A percentile compares a stretch with the other conserved stretches of the same genome.
These are phyloP conservation scores for Magnusiomyces suaveolens DNA, from an alignment of 1,139 yeast species.

Conservation along the genomic window DNA sequence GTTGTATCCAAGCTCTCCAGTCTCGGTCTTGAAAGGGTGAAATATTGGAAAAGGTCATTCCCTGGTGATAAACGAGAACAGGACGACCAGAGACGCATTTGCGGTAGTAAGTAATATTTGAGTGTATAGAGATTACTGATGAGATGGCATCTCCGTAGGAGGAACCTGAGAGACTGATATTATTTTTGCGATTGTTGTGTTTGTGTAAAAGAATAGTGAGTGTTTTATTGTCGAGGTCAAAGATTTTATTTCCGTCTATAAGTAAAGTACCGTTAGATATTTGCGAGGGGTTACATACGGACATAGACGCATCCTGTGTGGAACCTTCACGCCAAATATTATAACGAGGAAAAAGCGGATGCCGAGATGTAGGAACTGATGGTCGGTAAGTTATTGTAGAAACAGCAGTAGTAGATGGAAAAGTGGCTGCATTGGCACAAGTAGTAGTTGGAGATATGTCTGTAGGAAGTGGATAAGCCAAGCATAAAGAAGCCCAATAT, in stretches of 20 bases:
- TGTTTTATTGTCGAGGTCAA: conserved; percentile 4
- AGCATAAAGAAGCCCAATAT: too few relatives aligned
- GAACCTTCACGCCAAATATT: conserved; percentile 11
- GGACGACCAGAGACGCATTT: conserved; percentile 18
- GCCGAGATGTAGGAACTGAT: not conserved
- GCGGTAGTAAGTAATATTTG: conserved; percentile 10
- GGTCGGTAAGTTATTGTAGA: not conserved
- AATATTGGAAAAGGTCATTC: not conserved
- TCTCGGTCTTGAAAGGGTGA: not conserved
- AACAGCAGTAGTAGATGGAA: too few relatives aligned
- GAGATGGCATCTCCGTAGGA: too few relatives aligned
- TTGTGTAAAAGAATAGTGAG: conserved; percentile 1
- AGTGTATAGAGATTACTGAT: too few relatives aligned
- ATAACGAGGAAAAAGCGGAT: not conserved
- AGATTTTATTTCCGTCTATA: conserved; percentile 7
- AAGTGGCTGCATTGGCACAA: too few relatives aligned
- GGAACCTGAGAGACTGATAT: too few relatives aligned
- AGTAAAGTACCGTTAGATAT: conserved; percentile 15
- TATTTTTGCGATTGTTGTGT: too few relatives aligned
- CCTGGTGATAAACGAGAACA: conserved; percentile 12
- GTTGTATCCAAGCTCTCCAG: conserved; percentile 8
- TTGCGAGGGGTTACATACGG: conserved; percentile 18
- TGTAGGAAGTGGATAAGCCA: too few relatives aligned
- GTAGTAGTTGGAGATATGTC: too few relatives aligned
- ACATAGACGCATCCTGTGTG: not conserved